phyloP scores from a whole-genome alignment of 2,329 filamentous ascomycete genomes.

The Diaporthe aspalathi region DNA sequence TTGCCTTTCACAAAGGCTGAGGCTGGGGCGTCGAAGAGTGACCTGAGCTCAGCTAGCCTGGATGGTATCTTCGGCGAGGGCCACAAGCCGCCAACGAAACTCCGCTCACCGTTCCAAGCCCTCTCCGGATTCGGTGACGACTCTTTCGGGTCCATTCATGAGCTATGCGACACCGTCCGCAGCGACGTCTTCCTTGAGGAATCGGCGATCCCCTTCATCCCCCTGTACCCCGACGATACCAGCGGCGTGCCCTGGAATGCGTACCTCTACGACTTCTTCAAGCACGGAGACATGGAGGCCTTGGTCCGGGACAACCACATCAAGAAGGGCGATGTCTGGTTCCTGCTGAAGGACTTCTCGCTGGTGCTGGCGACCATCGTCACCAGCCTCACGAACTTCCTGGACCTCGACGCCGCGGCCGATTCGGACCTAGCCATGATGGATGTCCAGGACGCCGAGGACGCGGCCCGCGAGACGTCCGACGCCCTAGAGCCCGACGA shows the following conservation, averaged over 20 bases:
- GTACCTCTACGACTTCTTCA: slow-evolving; percentile 82
- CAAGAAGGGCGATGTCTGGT: slow-evolving; percentile 77
- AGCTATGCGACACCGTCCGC: slow-evolving; percentile 74
- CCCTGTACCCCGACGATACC: slow-evolving; percentile 68
- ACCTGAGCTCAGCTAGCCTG: slow-evolving; percentile 10
- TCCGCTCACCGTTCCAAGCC: slow-evolving; percentile 77
- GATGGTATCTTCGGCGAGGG: slow-evolving; percentile 38
- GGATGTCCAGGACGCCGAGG: slow-evolving; percentile 54
- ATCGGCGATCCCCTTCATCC: slow-evolving; percentile 76
- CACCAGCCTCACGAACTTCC: slow-evolving; percentile 69
- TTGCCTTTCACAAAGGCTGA: slow-evolving; percentile 69
- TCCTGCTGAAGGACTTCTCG: slow-evolving; percentile 70
- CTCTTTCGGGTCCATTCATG: slow-evolving; percentile 70
- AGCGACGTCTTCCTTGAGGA: slow-evolving; percentile 80
- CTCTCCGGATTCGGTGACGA: slow-evolving; percentile 75
- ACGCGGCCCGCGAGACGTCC: slow-evolving; percentile 50
- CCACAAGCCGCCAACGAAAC: slow-evolving; percentile 51
- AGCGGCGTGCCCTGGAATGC: slow-evolving; percentile 66
- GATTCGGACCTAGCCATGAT: slow-evolving; percentile 58
- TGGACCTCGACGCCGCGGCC: slow-evolving; percentile 58
- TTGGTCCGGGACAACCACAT: slow-evolving; percentile 75
- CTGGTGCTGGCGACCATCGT: slow-evolving; percentile 77
- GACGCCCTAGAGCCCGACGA: slow-evolving; percentile 63
- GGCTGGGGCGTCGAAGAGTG: slow-evolving; percentile 51
- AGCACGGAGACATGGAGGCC: slow-evolving; percentile 72